A percentile compares a stretch with the other conserved stretches of the same genome.
Conservation (phyloP, 2,329 filamentous ascomycete genomes). For the Botrytis byssoidea region DNA sequence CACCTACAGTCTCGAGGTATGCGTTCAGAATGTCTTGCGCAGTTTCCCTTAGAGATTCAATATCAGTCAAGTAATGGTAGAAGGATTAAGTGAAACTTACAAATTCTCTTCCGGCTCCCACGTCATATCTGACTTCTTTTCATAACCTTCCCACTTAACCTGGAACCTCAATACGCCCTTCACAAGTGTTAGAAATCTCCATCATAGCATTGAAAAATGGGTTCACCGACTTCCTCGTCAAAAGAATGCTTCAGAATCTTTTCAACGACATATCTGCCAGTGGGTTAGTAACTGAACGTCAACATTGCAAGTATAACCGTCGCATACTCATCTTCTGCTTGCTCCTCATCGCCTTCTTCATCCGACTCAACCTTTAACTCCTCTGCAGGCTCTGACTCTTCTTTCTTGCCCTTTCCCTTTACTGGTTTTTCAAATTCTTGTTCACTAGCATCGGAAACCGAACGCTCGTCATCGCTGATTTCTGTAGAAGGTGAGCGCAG, state of each 20-base stretch:
- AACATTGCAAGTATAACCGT: conserved; percentile 23
- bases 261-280: conserved; percentile 67
- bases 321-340: conserved; percentile 45
- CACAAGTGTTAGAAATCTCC: conserved; percentile 16
- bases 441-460: conserved; percentile 41
- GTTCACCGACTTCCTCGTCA: conserved; percentile 50
- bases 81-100: conserved; percentile 41
- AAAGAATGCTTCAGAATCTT: conserved; percentile 67
- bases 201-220: neutral
- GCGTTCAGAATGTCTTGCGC: conserved; percentile 60
- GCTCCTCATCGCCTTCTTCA: conserved; percentile 40
- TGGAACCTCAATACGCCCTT: conserved; percentile 57
- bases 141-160: conserved; percentile 81
- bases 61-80: conserved; percentile 21
- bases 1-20: conserved; percentile 64
- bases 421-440: neutral
- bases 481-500: conserved; percentile 32
- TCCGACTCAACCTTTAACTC: conserved; percentile 34
- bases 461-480: conserved; percentile 37
- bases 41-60: conserved; percentile 47
- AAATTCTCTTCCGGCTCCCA: conserved; percentile 79
- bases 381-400: conserved; percentile 29
- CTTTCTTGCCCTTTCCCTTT: conserved; percentile 23
- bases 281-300: conserved; percentile 30
- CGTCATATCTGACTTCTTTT: conserved; percentile 66